Evolutionary conservation across 169 alveolate genomes (phyloP).

Genomic region (Plasmodium cynomolgi): DNA sequence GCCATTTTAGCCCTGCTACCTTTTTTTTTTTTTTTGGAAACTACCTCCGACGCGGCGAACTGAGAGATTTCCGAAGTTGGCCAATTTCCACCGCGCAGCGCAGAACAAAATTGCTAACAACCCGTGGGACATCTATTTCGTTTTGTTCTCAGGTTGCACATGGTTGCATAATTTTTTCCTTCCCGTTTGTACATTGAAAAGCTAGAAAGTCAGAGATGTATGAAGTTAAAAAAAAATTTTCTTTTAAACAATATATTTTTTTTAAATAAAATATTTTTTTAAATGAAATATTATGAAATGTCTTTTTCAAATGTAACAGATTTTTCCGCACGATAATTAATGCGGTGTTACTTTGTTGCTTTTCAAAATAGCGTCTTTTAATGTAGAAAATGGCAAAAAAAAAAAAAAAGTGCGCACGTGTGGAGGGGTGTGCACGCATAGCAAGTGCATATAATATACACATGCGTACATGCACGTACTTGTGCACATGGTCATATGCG

Average conservation of each 20-base stretch:
- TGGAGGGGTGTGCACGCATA: not conserved
- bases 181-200: not conserved
- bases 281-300: not conserved
- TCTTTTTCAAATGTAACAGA: not conserved
- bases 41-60: not conserved
- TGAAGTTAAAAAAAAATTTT: not conserved
- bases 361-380: not conserved
- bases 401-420: not conserved
- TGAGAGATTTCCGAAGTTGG: not conserved
- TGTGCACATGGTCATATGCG: not conserved
- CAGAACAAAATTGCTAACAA: not conserved
- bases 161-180: slow-evolving; percentile 7
- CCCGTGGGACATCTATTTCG: not conserved
- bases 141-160: slow-evolving; percentile 13
- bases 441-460: slow-evolving; percentile 5
- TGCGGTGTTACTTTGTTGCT: not conserved
- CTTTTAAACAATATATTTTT: not conserved
- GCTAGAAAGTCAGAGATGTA: not conserved
- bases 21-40: not conserved
- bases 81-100: not conserved
- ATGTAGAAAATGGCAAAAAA: not conserved
- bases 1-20: not conserved
- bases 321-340: not conserved
- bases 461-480: not conserved
- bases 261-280: not conserved